These are phyloP conservation scores for Pulveroboletus sp. DNA, from an alignment of 768 basidiomycete species.

Conservation along the genomic window DNA sequence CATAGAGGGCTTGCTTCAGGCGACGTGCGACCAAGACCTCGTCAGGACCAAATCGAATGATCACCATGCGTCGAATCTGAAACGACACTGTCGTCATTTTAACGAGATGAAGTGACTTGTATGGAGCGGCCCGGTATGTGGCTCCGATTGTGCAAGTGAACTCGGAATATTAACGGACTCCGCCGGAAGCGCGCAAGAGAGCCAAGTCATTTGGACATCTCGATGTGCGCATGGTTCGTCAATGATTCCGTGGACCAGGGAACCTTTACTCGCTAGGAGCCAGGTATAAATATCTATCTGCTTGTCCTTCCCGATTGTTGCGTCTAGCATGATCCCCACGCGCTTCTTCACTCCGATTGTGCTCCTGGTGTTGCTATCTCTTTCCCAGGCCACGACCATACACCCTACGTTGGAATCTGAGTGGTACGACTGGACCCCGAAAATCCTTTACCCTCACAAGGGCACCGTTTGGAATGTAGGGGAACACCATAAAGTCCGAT, in stretches of 20 bases:
- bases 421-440: constrained; percentile 29
- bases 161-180: too few species aligned
- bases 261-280: too few species aligned
- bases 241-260: too few species aligned
- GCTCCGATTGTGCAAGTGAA: background rate
- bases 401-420: too few species aligned
- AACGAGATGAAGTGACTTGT: too few species aligned
- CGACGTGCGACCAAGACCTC: too few species aligned
- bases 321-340: constrained; percentile 1
- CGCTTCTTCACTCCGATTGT: constrained; percentile 7
- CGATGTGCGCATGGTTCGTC: too few species aligned
- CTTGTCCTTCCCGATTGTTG: background rate
- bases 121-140: too few species aligned
- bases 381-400: too few species aligned
- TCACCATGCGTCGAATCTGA: background rate
- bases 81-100: background rate
- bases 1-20: too few species aligned
- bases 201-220: background rate
- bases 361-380: constrained; percentile 11
- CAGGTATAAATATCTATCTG: constrained; percentile 9
- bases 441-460: constrained; percentile 19
- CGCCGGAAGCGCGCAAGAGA: background rate
- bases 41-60: too few species aligned
- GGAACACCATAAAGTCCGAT: constrained; percentile 22
- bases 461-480: constrained; percentile 25